phyloP scores from a whole-genome alignment of 257 asterid species.

The Nicotiana obtusifolia region DNA sequence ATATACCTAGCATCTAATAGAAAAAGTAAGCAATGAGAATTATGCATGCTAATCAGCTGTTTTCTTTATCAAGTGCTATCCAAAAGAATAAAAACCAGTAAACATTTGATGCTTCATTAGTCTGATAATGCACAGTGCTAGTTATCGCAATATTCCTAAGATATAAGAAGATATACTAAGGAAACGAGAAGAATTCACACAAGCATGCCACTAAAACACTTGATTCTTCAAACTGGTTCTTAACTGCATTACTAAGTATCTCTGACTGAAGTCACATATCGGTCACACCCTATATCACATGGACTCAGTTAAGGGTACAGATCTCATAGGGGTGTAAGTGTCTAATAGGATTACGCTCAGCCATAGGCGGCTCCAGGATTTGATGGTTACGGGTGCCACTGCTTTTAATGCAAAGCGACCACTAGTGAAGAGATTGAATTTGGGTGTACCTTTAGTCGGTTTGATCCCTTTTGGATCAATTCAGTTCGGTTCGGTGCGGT shows the following conservation, averaged over 20 bases:
- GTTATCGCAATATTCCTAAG: neutral
- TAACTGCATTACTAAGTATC: neutral
- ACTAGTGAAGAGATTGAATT: too few relatives aligned
- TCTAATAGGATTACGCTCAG: neutral
- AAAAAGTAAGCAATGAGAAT: neutral
- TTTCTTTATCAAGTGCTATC: neutral
- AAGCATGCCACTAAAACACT: constrained; percentile 3
- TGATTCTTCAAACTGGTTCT: neutral
- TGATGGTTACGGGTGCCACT: too few relatives aligned
- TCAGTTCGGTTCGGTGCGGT: too few relatives aligned
- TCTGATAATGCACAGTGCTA: neutral
- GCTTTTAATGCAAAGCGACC: too few relatives aligned
- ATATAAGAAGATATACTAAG: neutral
- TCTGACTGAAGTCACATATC: neutral
- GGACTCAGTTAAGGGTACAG: neutral
- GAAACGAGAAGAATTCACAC: neutral
- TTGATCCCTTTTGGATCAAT: too few relatives aligned
- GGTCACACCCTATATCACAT: neutral
- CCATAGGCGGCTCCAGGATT: too few relatives aligned
- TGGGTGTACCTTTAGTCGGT: too few relatives aligned
- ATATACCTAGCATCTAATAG: neutral
- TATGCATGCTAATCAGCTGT: neutral
- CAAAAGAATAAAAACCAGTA: neutral
- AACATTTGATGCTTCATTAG: neutral
- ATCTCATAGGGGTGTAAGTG: neutral